Base-by-base conservation (phyloP, 2,329 filamentous ascomycete genomes). In the Aspergillus ibericus region DNA sequence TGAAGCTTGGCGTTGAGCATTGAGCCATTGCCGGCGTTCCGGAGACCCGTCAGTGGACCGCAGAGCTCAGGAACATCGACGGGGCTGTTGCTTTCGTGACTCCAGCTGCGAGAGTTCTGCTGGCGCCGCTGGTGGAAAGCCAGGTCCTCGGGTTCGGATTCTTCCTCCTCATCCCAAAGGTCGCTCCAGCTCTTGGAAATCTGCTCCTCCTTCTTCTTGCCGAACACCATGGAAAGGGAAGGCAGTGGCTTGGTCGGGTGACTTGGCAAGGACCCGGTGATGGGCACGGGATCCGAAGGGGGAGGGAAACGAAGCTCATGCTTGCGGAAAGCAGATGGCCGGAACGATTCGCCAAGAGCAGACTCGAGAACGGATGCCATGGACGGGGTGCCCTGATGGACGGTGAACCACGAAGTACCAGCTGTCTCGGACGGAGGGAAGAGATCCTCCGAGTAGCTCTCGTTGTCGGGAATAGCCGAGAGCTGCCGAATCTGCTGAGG, bases 171-270 rank as follows among this genome's bases (percentile, higher is more conserved):
- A 59, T 98, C 93, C 89, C 92, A 97, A 75, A 98, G 87, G 75
- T 99, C 95, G 70, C 93, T 96, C 95, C 95, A 99, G 81, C 95
- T 98, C 88, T 98, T 98, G 57, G 95, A 96, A 49, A 96, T 91
- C 49, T 84, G 81, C 47, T 93, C 89, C 62, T 86, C 85, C 72
- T 89, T 87, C 35, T 72, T 72, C 70, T 87, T 87, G 53, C 90
- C 91, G 72, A 96, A 93, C 52, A 93, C 85, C 71, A 89, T 85
- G 4, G 90, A 87, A 82, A 93, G 88, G 61, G 90, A 88, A 55
- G 85, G 81, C 66, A 88, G 80, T 40, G 85, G 83, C 72, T 83
- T 78, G 68, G 80, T 71, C 62, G 86, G 82, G 66, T 85, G 85
- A 59, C 74, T 79, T 0, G 91, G 89, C 71, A 95, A 87, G 13